These are phyloP conservation scores for Solanum hybrid DNA, from an alignment of 305 asterid genomes.

Conservation along the genomic window DNA sequence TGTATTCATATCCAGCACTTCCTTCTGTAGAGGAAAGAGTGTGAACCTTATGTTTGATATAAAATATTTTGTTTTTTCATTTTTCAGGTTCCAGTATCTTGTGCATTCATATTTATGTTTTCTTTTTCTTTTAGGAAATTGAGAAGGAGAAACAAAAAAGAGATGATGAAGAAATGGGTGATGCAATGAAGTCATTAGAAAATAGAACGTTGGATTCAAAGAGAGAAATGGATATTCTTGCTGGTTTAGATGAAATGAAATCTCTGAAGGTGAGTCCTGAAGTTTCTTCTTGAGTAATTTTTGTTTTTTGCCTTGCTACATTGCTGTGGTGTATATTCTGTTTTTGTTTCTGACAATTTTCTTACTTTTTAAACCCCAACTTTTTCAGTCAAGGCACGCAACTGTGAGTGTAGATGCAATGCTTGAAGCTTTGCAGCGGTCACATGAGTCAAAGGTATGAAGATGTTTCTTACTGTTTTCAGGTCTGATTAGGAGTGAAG, in stretches of 20 bases:
- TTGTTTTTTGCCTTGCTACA: background rate
- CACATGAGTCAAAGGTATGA: slow-evolving; percentile 52
- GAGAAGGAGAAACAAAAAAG: slow-evolving; percentile 58
- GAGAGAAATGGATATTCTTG: slow-evolving; percentile 88
- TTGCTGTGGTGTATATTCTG: background rate
- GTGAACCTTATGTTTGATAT: background rate
- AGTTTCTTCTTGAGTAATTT: background rate
- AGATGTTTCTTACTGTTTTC: background rate
- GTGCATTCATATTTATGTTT: slow-evolving; percentile 1
- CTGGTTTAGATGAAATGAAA: slow-evolving; percentile 87
- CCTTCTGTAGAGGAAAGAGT: background rate
- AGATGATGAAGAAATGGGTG: slow-evolving; percentile 87
- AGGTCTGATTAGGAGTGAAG: background rate
- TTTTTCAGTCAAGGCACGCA: slow-evolving; percentile 73
- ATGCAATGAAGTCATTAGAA: slow-evolving; percentile 94
- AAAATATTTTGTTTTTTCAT: background rate
- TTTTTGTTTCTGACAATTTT: background rate
- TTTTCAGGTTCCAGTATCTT: background rate
- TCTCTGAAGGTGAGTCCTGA: slow-evolving; percentile 64
- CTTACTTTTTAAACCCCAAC: background rate
- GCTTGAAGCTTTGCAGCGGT: slow-evolving; percentile 67
- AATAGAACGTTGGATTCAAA: slow-evolving; percentile 81
- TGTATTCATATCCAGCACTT: background rate
- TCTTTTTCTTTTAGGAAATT: slow-evolving; percentile 24
- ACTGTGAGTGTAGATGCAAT: slow-evolving; percentile 78